phyloP scores from a whole-genome alignment of 768 basidiomycete genomes.

The Trametes coccinea region DNA sequence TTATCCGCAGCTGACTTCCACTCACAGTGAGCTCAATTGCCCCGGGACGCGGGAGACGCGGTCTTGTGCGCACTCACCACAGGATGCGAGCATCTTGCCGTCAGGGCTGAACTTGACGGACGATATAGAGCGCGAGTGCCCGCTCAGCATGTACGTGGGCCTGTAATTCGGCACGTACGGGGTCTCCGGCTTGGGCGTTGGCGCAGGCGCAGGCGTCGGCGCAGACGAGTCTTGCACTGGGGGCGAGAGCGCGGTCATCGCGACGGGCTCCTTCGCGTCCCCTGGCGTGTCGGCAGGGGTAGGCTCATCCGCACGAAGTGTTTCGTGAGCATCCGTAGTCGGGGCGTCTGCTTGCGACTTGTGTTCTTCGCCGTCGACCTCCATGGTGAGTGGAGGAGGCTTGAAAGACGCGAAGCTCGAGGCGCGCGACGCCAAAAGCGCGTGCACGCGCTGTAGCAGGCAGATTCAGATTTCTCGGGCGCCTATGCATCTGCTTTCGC shows the following conservation, averaged over 20 bases:
- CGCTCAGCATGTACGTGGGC: constrained; percentile 64
- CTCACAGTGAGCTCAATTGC: constrained; percentile 25
- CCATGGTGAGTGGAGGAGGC: constrained; percentile 9
- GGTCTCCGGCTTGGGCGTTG: constrained; percentile 4
- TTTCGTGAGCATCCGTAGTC: not conserved
- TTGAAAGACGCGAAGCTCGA: not conserved
- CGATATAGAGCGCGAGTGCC: constrained; percentile 83
- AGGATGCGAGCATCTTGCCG: constrained; percentile 78
- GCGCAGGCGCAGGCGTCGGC: constrained; percentile 12
- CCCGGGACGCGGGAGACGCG: no score
- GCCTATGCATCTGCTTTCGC: not conserved
- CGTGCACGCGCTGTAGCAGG: not conserved
- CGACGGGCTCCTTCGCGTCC: not conserved
- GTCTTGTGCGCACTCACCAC: constrained; percentile 41
- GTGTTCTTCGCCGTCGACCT: constrained; percentile 19
- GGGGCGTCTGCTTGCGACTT: not conserved
- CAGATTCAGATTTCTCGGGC: constrained; percentile 18
- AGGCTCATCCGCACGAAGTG: not conserved
- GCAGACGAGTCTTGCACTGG: constrained; percentile 13
- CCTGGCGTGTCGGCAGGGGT: not conserved
- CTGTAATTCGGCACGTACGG: constrained; percentile 41
- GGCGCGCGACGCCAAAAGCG: not conserved
- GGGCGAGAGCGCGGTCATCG: constrained; percentile 15
- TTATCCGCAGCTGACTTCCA: constrained; percentile 79
- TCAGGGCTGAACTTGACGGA: constrained; percentile 88